phyloP scores from a whole-genome alignment of 495 filamentous ascomycete genomes.

The Hyaloscypha hepaticicola region DNA sequence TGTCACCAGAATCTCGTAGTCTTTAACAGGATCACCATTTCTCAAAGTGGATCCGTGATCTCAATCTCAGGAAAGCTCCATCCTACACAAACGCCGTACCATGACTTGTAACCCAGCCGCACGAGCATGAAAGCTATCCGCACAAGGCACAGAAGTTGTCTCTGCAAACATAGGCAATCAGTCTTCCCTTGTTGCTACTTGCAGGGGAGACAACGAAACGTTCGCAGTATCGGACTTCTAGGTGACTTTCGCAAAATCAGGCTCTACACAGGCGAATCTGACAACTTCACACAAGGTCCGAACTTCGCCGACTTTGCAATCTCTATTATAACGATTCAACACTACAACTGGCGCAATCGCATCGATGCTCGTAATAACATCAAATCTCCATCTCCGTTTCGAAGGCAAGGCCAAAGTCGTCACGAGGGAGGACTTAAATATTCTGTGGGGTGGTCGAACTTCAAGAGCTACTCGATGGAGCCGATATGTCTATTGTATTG shows the following conservation, averaged over 20 bases:
- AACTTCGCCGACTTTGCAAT: conserved; percentile 45
- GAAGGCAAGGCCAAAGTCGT: conserved; percentile 36
- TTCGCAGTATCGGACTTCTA: conserved; percentile 34
- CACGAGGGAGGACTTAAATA: background rate
- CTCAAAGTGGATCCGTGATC: conserved; percentile 46
- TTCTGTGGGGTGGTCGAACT: background rate
- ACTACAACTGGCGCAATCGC: conserved; percentile 48
- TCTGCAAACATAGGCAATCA: conserved; percentile 30
- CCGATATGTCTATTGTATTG: background rate
- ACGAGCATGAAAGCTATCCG: conserved; percentile 36
- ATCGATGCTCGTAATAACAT: conserved; percentile 33
- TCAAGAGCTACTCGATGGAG: background rate
- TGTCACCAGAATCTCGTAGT: background rate
- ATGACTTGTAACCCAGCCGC: conserved; percentile 41
- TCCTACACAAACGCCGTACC: conserved; percentile 40
- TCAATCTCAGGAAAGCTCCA: conserved; percentile 32
- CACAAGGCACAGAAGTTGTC: conserved; percentile 38
- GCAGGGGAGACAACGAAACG: conserved; percentile 27
- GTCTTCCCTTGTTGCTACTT: conserved; percentile 19
- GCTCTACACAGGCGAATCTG: conserved; percentile 25
- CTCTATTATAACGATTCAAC: conserved; percentile 39
- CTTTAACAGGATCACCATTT: conserved; percentile 41
- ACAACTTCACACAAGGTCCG: conserved; percentile 39
- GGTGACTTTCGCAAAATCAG: conserved; percentile 23
- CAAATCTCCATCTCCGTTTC: conserved; percentile 41